Evolutionary conservation across 139 green algal genomes (phyloP).

Genomic region (Marvania coccoides): DNA sequence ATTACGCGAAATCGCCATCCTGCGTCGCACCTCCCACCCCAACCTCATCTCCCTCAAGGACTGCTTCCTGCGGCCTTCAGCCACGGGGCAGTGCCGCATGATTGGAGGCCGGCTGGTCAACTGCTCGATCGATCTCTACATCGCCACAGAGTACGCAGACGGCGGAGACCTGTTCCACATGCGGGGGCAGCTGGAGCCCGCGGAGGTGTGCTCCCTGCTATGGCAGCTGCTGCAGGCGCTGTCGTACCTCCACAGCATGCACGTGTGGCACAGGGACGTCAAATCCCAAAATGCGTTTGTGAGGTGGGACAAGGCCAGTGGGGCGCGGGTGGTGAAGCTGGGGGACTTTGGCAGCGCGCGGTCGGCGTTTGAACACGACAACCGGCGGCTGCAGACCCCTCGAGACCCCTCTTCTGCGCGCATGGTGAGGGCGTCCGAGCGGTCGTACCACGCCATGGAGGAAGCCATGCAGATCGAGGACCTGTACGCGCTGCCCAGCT

Average conservation of each 20-base stretch:
- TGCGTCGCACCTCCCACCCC: slow-evolving; percentile 66
- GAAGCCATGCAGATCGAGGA: slow-evolving; percentile 7
- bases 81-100: slow-evolving; percentile 41
- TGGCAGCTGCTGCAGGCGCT: slow-evolving; percentile 58
- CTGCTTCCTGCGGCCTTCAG: slow-evolving; percentile 54
- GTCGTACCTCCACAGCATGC: slow-evolving; percentile 68
- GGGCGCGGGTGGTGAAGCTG: slow-evolving; percentile 61
- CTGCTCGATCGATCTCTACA: slow-evolving; percentile 74
- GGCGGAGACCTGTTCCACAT: slow-evolving; percentile 55
- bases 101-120: slow-evolving; percentile 55
- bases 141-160: slow-evolving; percentile 68
- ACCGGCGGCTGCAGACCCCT: slow-evolving; percentile 13
- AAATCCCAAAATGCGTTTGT: slow-evolving; percentile 85
- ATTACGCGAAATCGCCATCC: slow-evolving; percentile 86
- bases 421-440: no score
- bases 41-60: slow-evolving; percentile 72
- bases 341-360: slow-evolving; percentile 79
- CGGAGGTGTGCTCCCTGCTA: slow-evolving; percentile 56
- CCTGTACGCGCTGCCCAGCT: neutral
- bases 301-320: slow-evolving; percentile 27
- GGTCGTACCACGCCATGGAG: neutral
- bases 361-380: slow-evolving; percentile 40
- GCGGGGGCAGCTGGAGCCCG: slow-evolving; percentile 31
- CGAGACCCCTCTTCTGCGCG: neutral
- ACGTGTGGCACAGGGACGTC: slow-evolving; percentile 84